A percentile compares a stretch with the other conserved stretches of the same genome.
Evolutionary conservation across 2,329 filamentous ascomycete species (phyloP).

Genomic region (Apiospora hydei): DNA sequence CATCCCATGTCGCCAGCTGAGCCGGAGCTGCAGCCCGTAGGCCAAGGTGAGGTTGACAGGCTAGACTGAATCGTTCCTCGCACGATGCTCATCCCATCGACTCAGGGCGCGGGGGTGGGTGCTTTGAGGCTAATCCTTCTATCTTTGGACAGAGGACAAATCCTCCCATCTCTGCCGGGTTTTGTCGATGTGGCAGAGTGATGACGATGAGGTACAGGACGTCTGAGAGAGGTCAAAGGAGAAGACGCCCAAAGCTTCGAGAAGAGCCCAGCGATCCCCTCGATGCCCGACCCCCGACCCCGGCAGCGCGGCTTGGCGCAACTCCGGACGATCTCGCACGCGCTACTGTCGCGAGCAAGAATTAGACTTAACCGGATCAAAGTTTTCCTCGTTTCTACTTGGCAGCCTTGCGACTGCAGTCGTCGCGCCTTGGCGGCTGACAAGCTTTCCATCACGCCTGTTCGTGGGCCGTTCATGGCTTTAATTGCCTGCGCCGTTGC

Average conservation of each 20-base stretch:
- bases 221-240: constrained; percentile 1
- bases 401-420: constrained; percentile 8
- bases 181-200: neutral
- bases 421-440: constrained; percentile 18
- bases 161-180: neutral
- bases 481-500: neutral
- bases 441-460: neutral
- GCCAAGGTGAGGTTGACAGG: neutral
- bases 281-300: neutral
- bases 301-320: constrained; percentile 11
- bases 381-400: neutral
- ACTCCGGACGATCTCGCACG: constrained; percentile 2
- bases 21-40: neutral
- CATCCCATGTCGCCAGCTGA: constrained; percentile 6
- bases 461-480: neutral
- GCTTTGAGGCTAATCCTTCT: neutral
- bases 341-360: neutral
- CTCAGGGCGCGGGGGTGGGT: neutral
- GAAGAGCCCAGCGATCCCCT: neutral
- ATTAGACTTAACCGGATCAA: constrained; percentile 7
- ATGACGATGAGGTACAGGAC: neutral
- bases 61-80: constrained; percentile 4
- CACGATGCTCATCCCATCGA: neutral
- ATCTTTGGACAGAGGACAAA: neutral
- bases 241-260: neutral